Conservation (phyloP, 1,139 yeast genomes). For the Nakaseomyces glabratus region DNA sequence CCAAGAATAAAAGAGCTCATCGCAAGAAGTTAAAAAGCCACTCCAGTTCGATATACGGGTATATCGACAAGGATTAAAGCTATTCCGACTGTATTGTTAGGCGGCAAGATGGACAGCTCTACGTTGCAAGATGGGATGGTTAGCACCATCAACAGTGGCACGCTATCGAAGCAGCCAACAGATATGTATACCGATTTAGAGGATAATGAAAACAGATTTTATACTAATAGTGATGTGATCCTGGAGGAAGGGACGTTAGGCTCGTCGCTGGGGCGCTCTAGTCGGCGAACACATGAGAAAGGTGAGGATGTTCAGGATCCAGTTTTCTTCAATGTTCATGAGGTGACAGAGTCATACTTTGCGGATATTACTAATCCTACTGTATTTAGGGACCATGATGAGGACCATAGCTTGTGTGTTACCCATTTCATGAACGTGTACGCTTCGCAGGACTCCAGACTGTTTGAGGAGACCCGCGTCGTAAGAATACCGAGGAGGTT, state of each 20-base stretch:
- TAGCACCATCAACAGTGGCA: conserved; percentile 13
- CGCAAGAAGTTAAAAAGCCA: too few species aligned
- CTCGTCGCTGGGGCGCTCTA: conserved; percentile 7
- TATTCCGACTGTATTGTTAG: too few species aligned
- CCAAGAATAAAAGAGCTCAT: too few species aligned
- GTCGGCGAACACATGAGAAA: conserved; percentile 12
- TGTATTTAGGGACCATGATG: conserved; percentile 19
- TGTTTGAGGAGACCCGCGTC: conserved; percentile 41
- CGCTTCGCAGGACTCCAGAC: conserved; percentile 28
- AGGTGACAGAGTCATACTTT: conserved; percentile 38
- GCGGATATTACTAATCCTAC: conserved; percentile 18
- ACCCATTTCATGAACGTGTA: conserved; percentile 62
- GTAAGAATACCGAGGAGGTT: conserved; percentile 55
- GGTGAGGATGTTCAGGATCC: conserved; percentile 15
- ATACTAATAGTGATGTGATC: conserved; percentile 3
- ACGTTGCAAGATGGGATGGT: conserved; percentile 10
- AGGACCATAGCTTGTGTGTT: conserved; percentile 36
- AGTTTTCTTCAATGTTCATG: conserved; percentile 61
- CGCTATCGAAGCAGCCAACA: conserved; percentile 6
- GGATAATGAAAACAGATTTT: conserved; percentile 5
- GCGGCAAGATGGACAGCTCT: too few species aligned
- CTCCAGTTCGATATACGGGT: too few species aligned
- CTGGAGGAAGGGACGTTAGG: conserved; percentile 9
- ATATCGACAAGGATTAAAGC: too few species aligned
- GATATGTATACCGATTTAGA: conserved; percentile 6